Conservation (phyloP, 805 yeast genomes). For the Candida alai region DNA sequence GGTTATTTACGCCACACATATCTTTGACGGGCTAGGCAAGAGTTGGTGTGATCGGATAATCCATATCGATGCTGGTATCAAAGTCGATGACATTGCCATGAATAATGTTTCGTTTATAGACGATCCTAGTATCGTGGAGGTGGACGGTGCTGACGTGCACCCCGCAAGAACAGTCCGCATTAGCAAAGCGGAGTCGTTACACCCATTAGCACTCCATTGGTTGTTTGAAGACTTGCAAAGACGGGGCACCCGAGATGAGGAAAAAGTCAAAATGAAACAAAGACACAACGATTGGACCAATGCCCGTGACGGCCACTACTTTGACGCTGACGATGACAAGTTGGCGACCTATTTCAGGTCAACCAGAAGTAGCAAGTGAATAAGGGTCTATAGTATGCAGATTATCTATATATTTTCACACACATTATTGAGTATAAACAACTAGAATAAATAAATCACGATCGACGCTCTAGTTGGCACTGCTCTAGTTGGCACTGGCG, state of each 20-base stretch:
- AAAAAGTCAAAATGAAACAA: slow-evolving; percentile 32
- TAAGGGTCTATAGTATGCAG: slow-evolving; percentile 2
- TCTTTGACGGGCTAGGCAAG: slow-evolving; percentile 86
- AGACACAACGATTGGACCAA: slow-evolving; percentile 56
- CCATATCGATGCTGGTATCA: slow-evolving; percentile 70
- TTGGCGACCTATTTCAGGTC: slow-evolving; percentile 48
- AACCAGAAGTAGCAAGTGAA: slow-evolving; percentile 35
- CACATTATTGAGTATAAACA: background rate
- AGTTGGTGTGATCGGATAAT: slow-evolving; percentile 81
- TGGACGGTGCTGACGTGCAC: slow-evolving; percentile 8
- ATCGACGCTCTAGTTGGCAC: too few relatives aligned
- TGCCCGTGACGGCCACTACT: slow-evolving; percentile 31
- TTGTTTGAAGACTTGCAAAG: slow-evolving; percentile 46
- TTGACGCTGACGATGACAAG: slow-evolving; percentile 44
- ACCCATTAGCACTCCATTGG: slow-evolving; percentile 75
- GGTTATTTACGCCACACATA: slow-evolving; percentile 92
- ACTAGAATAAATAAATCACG: too few relatives aligned
- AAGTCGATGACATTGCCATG: slow-evolving; percentile 33
- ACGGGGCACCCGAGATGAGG: slow-evolving; percentile 55
- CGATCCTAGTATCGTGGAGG: slow-evolving; percentile 13
- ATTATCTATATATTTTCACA: background rate
- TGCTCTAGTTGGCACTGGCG: too few relatives aligned
- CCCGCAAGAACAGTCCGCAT: slow-evolving; percentile 30
- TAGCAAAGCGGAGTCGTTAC: slow-evolving; percentile 49
- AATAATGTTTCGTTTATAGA: slow-evolving; percentile 22